Evolutionary conservation across 2,329 filamentous ascomycete genomes (phyloP), one percentile per base, ranked within the genome.

Genomic region (Ilyonectria sp.): DNA sequence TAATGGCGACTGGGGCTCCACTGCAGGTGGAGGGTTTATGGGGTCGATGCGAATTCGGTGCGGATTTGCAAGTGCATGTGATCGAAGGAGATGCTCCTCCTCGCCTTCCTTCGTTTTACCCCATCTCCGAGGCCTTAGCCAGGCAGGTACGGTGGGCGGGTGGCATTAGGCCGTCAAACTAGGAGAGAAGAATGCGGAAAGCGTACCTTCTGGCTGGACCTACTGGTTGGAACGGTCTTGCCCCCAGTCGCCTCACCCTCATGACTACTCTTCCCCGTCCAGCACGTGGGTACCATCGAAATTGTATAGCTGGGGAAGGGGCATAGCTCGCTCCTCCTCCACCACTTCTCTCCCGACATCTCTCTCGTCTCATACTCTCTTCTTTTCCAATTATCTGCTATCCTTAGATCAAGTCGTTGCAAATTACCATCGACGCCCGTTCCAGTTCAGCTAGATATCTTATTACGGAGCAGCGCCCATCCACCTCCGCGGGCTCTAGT

Each of bases 31-130:
- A 65, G 56, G 52, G 26, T 57, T 66, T 35, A 61, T 37, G 60
- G 44, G 60, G 52, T 40, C 40, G 53, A 55, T 54, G 59, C 52
- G 63, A 43, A n/a, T 43, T 43, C 40, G 40, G 40, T n/a, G 15
- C 40, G 35, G 58, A 62, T 66, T 66, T 66, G 63, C 63, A 50
- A 47, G 63, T n/a, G 63, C 63, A 66, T 66, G 63, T 66, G 63
- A 66, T 66, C 43, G 62, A 21, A 23, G 4, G 17, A 43, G 55
- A 37, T 44, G 40, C 21, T 53, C 54, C 58, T 60, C 40, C 46
- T 46, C 56, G 8, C 15, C 23, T 35, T 15, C 21, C 31, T 40
- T n/a, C 37, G 59, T 47, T 26, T 21, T 60, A 47, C 53, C 33
- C 53, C 13, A 15, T 26, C 49, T 63, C 23, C 31, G 13, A 46